These are phyloP conservation scores for Globisporangium nunn DNA, from an alignment of 352 stramenopile species.

Conservation along the genomic window DNA sequence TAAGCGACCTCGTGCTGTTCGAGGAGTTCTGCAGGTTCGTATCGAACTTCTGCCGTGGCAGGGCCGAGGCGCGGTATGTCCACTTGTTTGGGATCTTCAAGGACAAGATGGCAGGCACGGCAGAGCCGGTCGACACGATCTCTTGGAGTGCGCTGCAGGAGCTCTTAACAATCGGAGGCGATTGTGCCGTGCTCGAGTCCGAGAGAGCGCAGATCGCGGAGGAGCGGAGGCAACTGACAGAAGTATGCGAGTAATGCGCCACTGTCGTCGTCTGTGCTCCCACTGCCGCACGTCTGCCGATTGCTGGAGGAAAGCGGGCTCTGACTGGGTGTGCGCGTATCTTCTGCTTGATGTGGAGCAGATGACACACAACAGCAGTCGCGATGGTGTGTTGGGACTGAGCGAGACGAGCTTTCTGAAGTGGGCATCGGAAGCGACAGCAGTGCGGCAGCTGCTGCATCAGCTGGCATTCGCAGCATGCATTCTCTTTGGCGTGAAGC, in stretches of 20 bases:
- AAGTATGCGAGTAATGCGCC: slow-evolving; percentile 20
- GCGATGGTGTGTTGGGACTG: slow-evolving; percentile 10
- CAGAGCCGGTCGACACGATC: slow-evolving; percentile 9
- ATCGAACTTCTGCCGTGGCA: slow-evolving; percentile 65
- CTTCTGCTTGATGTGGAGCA: neutral
- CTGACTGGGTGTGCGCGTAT: neutral
- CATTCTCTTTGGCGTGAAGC: slow-evolving; percentile 72
- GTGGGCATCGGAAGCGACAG: slow-evolving; percentile 33
- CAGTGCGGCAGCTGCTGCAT: slow-evolving; percentile 49
- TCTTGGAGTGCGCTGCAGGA: slow-evolving; percentile 35
- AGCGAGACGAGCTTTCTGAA: slow-evolving; percentile 38
- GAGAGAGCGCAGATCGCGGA: slow-evolving; percentile 14
- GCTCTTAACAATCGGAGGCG: slow-evolving; percentile 24
- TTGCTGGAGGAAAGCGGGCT: neutral
- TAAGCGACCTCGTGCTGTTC: slow-evolving; percentile 59
- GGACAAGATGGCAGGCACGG: slow-evolving; percentile 13
- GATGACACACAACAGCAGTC: neutral
- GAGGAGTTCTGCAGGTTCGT: slow-evolving; percentile 80
- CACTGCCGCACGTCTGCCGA: neutral
- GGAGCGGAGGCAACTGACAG: slow-evolving; percentile 32
- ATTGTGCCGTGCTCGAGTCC: slow-evolving; percentile 16
- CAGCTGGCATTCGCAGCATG: slow-evolving; percentile 70
- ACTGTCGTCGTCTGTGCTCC: neutral
- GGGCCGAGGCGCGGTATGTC: slow-evolving; percentile 24
- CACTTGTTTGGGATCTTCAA: slow-evolving; percentile 63